Evolutionary conservation across 73 alveolate genomes (phyloP).

Genomic region (Tetrahymena malaccensis): DNA sequence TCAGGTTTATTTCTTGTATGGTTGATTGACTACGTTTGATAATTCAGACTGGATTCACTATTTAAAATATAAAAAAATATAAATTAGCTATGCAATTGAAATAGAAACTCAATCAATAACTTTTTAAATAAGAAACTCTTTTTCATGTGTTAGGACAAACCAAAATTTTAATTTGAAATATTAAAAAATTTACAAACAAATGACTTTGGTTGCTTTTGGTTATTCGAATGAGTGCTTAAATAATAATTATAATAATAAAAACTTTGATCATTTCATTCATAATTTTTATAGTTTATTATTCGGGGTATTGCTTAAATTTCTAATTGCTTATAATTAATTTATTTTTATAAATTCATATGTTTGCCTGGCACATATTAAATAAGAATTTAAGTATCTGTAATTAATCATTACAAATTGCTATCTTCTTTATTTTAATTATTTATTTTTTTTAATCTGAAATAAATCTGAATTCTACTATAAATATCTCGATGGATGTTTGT

Average conservation of each 20-base stretch:
- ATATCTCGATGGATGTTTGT: no score
- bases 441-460: no score
- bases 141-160: background rate
- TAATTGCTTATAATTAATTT: no score
- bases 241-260: no score
- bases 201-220: background rate
- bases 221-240: background rate
- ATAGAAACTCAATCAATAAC: background rate
- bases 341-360: no score
- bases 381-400: no score
- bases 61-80: no score
- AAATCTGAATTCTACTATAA: background rate
- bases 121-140: background rate
- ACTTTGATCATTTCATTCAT: no score
- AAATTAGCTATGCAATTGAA: background rate
- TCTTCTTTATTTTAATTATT: background rate
- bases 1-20: background rate
- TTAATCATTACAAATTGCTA: background rate
- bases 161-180: no score
- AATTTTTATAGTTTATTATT: background rate
- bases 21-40: background rate
- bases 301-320: background rate
- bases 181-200: no score
- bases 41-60: background rate
- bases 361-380: background rate